Conservation (phyloP, 139 green algal genomes). For the Micractinium conductrix region DNA sequence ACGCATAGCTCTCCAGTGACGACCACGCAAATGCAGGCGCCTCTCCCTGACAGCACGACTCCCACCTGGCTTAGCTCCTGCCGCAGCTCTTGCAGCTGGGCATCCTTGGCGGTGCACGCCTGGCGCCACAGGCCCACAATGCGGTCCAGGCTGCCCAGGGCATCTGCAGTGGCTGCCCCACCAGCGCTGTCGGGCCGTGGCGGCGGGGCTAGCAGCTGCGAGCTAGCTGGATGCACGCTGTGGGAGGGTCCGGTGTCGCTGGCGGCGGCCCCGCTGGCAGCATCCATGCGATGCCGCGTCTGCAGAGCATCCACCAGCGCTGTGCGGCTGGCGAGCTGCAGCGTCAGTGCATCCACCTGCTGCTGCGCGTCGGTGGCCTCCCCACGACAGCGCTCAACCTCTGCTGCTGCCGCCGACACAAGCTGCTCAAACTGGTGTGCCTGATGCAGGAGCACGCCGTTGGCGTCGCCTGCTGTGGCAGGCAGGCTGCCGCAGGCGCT, state of each 20-base stretch:
- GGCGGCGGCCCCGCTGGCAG: background rate
- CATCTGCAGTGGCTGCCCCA: background rate
- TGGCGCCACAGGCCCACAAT: slow-evolving; percentile 35
- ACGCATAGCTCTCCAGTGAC: too few relatives aligned
- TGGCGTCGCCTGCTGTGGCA: background rate
- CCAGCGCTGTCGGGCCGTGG: too few relatives aligned
- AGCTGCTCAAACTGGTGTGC: slow-evolving; percentile 16
- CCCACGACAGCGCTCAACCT: background rate
- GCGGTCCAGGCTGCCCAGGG: slow-evolving; percentile 30
- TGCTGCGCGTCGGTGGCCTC: background rate
- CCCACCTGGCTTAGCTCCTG: slow-evolving; percentile 10
- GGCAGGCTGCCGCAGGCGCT: background rate
- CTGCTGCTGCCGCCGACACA: background rate
- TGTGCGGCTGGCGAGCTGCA: slow-evolving; percentile 32
- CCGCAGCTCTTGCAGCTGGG: slow-evolving; percentile 5
- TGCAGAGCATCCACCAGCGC: slow-evolving; percentile 29
- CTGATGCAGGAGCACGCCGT: slow-evolving; percentile 14
- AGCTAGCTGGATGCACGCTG: too few relatives aligned
- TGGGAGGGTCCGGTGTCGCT: too few relatives aligned
- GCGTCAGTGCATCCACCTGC: background rate
- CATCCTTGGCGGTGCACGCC: slow-evolving; percentile 23
- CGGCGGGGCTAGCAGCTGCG: background rate
- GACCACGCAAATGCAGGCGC: too few relatives aligned
- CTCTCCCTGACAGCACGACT: background rate
- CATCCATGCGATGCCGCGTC: background rate